Evolutionary conservation across 768 basidiomycete genomes (phyloP).

Genomic region (Termitomyces sp.): DNA sequence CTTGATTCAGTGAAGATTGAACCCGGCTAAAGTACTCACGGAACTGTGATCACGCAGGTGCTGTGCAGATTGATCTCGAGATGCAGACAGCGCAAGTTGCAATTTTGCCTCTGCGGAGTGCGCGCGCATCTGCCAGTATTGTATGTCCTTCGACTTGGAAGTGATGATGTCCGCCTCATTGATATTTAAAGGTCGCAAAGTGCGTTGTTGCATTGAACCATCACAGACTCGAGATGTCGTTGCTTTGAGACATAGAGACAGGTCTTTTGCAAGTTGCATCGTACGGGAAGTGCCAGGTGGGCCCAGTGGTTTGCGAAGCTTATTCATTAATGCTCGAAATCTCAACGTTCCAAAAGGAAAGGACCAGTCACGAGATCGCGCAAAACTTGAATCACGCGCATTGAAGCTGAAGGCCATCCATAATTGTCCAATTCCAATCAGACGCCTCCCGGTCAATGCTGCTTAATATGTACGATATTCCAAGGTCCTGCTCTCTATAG

Average conservation of each 20-base stretch:
- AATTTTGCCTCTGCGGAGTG: constrained; percentile 59
- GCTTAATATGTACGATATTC: neutral
- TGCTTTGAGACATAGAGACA: constrained; percentile 6
- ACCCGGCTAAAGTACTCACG: neutral
- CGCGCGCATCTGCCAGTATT: constrained; percentile 68
- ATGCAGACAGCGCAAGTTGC: constrained; percentile 10
- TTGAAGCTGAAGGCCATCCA: too few relatives aligned
- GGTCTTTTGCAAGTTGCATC: constrained; percentile 9
- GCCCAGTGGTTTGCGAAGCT: constrained; percentile 4
- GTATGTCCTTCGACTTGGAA: constrained; percentile 26
- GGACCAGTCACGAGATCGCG: constrained; percentile 5
- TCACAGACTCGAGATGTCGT: neutral
- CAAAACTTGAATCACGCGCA: neutral
- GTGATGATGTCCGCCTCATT: neutral
- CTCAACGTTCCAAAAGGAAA: neutral
- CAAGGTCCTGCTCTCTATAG: neutral
- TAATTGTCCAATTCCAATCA: too few relatives aligned
- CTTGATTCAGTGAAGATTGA: neutral
- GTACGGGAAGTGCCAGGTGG: constrained; percentile 6
- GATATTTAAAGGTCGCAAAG: neutral
- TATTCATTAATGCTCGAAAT: constrained; percentile 5
- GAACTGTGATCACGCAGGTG: constrained; percentile 34
- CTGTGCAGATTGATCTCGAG: constrained; percentile 14
- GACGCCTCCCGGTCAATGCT: too few relatives aligned
- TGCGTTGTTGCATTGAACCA: neutral